Conservation (phyloP, 192 early-diverging fungal species). For the Gryganskiella cystojenkinii region DNA sequence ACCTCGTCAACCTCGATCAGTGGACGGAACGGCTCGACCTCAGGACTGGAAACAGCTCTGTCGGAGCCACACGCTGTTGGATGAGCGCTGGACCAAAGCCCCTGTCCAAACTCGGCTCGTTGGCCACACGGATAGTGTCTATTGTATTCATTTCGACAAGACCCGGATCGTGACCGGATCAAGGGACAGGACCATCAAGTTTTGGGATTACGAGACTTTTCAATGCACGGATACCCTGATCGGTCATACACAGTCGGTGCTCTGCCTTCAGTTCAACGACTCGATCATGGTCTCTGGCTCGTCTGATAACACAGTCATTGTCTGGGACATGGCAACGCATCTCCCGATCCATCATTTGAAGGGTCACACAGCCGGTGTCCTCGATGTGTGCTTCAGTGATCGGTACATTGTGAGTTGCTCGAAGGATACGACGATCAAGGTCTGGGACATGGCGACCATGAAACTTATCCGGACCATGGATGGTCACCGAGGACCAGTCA, state of each 20-base stretch:
- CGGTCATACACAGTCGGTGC: slow-evolving; percentile 74
- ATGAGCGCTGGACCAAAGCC: slow-evolving; percentile 65
- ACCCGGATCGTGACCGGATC: slow-evolving; percentile 79
- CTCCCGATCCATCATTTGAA: slow-evolving; percentile 57
- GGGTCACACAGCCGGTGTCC: slow-evolving; percentile 82
- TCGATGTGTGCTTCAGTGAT: slow-evolving; percentile 85
- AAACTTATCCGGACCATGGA: slow-evolving; percentile 67
- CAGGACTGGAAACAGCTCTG: slow-evolving; percentile 81
- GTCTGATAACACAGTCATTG: slow-evolving; percentile 80
- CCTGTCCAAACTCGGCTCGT: slow-evolving; percentile 62
- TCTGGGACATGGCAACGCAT: slow-evolving; percentile 80
- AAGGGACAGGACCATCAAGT: slow-evolving; percentile 74
- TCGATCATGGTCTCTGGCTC: slow-evolving; percentile 82
- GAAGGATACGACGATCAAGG: slow-evolving; percentile 89
- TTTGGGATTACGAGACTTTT: slow-evolving; percentile 79
- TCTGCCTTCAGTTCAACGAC: slow-evolving; percentile 84
- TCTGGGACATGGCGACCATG: slow-evolving; percentile 80
- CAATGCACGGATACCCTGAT: slow-evolving; percentile 66
- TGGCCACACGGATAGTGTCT: slow-evolving; percentile 85
- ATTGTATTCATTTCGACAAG: slow-evolving; percentile 87
- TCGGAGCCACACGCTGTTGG: slow-evolving; percentile 66
- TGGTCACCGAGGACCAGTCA: slow-evolving; percentile 93
- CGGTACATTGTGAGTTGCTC: slow-evolving; percentile 82
- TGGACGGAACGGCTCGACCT: background rate
- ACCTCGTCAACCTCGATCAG: slow-evolving; percentile 15